A percentile compares a stretch with the other conserved stretches of the same genome.
These are phyloP conservation scores for Annulohypoxylon maeteangense DNA, from an alignment of 495 filamentous ascomycete species.

Conservation along the genomic window DNA sequence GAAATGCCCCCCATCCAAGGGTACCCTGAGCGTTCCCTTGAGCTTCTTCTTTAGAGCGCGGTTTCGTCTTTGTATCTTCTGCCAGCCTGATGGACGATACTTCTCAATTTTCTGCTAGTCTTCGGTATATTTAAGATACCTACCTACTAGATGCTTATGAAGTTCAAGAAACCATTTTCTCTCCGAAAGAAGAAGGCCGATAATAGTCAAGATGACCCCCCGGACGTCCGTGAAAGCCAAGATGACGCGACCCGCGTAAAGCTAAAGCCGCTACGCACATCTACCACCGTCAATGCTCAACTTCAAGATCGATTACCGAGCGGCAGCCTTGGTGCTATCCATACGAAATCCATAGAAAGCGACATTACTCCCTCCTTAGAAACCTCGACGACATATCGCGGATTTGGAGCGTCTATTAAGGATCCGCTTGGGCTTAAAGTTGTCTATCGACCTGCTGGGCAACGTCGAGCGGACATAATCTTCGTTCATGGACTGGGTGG, in stretches of 20 bases:
- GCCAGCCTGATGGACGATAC: neutral
- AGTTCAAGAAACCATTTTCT: conserved; percentile 1
- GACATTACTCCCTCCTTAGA: neutral
- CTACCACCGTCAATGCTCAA: neutral
- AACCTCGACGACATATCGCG: neutral
- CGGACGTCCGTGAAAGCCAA: neutral
- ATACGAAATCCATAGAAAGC: neutral
- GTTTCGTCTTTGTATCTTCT: neutral
- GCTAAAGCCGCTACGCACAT: neutral
- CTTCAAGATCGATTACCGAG: neutral
- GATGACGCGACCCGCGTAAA: neutral
- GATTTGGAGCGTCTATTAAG: neutral
- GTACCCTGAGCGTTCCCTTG: neutral
- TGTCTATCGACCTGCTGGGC: conserved; percentile 41
- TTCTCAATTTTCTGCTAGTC: neutral
- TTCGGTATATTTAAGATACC: neutral
- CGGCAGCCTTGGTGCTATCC: neutral
- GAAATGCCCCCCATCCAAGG: neutral
- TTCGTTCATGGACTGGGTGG: conserved; percentile 54
- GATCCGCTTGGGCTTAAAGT: conserved; percentile 49
- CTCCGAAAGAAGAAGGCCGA: neutral
- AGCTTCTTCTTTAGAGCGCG: neutral
- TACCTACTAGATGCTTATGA: neutral
- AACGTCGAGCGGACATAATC: conserved; percentile 34
- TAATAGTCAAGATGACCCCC: neutral